Conservation (phyloP, 129 eudicot species). For the Kitagawia praeruptora region DNA sequence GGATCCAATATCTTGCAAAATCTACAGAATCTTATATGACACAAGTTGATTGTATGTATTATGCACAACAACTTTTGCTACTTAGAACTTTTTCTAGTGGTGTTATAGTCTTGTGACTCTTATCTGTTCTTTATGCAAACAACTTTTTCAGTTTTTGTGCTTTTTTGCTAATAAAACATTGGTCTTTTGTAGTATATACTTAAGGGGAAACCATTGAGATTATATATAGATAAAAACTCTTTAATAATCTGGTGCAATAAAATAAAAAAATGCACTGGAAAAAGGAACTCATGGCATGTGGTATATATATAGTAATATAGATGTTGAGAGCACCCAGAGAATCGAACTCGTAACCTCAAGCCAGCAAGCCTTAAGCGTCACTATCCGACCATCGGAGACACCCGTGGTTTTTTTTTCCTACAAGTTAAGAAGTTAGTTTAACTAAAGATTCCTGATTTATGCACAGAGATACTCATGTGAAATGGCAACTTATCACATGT, state of each 20-base stretch:
- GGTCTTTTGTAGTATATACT: neutral
- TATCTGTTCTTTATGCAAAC: neutral
- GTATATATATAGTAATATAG: too few species aligned
- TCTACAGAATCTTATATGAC: conserved; percentile 16
- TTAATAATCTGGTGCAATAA: neutral
- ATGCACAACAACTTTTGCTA: conserved; percentile 10
- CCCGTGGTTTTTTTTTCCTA: neutral
- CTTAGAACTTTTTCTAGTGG: conserved; percentile 18
- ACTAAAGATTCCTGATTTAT: neutral
- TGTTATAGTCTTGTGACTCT: neutral
- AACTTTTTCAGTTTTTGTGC: neutral
- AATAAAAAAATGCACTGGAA: too few species aligned
- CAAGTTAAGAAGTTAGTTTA: too few species aligned
- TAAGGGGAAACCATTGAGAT: neutral
- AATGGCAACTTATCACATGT: too few species aligned
- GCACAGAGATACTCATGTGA: neutral
- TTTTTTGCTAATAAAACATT: neutral
- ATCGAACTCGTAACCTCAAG: too few species aligned
- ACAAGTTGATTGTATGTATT: conserved; percentile 21
- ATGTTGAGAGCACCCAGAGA: neutral
- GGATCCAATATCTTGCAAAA: conserved; percentile 25
- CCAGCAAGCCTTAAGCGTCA: too few species aligned
- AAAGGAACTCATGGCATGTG: neutral
- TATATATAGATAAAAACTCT: neutral
- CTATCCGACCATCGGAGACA: too few species aligned